phyloP scores from a whole-genome alignment of 208 protist species.

The Zelonia costaricensis region DNA sequence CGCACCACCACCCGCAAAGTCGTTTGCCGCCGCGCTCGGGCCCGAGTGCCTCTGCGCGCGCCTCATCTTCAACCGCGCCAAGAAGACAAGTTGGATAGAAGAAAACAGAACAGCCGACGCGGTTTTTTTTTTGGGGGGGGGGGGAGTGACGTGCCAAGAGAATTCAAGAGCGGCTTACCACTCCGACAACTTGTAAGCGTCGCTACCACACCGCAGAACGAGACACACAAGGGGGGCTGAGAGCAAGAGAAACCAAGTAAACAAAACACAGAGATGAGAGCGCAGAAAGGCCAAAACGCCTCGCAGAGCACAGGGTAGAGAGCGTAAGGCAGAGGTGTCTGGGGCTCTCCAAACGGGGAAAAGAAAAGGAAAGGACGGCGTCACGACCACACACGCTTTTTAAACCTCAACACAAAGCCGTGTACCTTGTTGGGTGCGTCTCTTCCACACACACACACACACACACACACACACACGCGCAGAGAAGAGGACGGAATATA shows the following conservation, averaged over 20 bases:
- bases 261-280: background rate
- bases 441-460: background rate
- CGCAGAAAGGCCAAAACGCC: background rate
- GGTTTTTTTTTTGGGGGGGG: no score
- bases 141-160: no score
- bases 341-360: no score
- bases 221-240: no score
- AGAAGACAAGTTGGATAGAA: no score
- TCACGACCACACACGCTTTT: background rate
- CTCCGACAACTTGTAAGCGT: no score
- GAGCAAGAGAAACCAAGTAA: background rate
- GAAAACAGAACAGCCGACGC: no score
- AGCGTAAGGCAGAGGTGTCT: no score
- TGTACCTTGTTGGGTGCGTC: background rate
- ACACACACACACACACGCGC: background rate
- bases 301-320: background rate
- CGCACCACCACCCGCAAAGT: background rate
- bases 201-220: no score
- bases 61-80: background rate
- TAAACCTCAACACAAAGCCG: no score
- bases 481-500: slow-evolving; percentile 1
- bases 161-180: no score
- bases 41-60: background rate
- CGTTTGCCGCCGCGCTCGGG: background rate
- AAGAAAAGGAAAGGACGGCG: background rate